Evolutionary conservation across 495 filamentous ascomycete genomes (phyloP).

Genomic region (Hypoxylon subgilvum): DNA sequence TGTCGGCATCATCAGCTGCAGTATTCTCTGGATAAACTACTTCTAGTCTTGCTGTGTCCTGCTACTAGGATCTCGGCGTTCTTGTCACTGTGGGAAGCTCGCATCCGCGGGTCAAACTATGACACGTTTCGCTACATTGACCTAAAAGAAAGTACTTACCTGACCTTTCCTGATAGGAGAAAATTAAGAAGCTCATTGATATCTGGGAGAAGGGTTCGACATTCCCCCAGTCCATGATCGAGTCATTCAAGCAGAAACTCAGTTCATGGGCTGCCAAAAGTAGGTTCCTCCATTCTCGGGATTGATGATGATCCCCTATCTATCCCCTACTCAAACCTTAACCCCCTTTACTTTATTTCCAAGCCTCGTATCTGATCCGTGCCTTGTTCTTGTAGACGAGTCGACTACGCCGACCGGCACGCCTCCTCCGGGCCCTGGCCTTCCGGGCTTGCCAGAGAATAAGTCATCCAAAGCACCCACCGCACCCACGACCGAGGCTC

Average conservation of each 20-base stretch:
- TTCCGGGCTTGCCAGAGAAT: conserved; percentile 36
- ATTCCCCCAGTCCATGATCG: conserved; percentile 82
- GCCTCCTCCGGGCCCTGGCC: conserved; percentile 66
- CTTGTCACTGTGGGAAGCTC: conserved; percentile 1
- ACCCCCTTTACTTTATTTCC: conserved; percentile 18
- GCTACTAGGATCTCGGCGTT: conserved; percentile 5
- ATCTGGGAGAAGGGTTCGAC: conserved; percentile 97
- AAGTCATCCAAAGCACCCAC: no score
- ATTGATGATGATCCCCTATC: conserved; percentile 13
- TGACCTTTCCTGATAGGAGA: conserved; percentile 71
- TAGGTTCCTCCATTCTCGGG: conserved; percentile 62
- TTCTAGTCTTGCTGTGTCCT: conserved; percentile 38
- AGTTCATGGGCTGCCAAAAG: conserved; percentile 63
- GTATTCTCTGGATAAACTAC: conserved; percentile 44
- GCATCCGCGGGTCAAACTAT: conserved; percentile 9
- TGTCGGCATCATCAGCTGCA: conserved; percentile 31
- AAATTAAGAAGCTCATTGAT: conserved; percentile 92
- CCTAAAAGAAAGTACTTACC: conserved; percentile 48
- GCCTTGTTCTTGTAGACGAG: conserved; percentile 59
- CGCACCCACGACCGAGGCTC: conserved; percentile 32
- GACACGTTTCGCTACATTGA: conserved; percentile 26
- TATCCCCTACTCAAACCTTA: conserved; percentile 7
- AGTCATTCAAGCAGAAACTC: conserved; percentile 84
- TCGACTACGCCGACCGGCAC: conserved; percentile 84
- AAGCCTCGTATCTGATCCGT: conserved; percentile 40